Conservation (phyloP, 371 early-diverging fungal species). For the Mucor racemosus region DNA sequence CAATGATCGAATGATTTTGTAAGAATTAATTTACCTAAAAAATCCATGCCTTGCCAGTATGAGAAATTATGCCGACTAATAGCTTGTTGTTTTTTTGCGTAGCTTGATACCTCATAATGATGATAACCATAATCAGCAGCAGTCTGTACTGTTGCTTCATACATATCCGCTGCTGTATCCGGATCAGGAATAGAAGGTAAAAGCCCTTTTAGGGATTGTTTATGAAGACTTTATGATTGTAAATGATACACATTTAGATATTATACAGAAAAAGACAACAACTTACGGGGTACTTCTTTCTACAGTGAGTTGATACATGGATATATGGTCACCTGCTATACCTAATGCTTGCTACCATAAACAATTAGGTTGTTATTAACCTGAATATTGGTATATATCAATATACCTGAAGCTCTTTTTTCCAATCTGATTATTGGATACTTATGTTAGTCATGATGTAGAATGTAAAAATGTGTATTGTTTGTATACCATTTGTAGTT, state of each 20-base stretch:
- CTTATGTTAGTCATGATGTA: not conserved
- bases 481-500: conserved; percentile 38
- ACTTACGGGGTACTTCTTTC: conserved; percentile 82
- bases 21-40: conserved; percentile 57
- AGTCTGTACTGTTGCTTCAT: conserved; percentile 64
- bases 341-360: conserved; percentile 45
- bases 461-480: too few relatives aligned
- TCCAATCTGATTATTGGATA: conserved; percentile 54
- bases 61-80: conserved; percentile 79
- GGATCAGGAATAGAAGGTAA: conserved; percentile 46
- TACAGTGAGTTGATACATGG: conserved; percentile 84
- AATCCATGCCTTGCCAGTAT: conserved; percentile 87
- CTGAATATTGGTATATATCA: not conserved
- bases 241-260: not conserved
- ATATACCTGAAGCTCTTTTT: conserved; percentile 60
- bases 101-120: conserved; percentile 91
- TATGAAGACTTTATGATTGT: conserved; percentile 53
- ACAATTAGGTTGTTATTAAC: not conserved
- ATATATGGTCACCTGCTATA: conserved; percentile 71
- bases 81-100: conserved; percentile 47
- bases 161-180: conserved; percentile 76
- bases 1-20: not conserved
- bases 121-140: conserved; percentile 57
- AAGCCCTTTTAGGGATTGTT: conserved; percentile 46
- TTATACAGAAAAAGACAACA: not conserved